Evolutionary conservation across 495 filamentous ascomycete genomes (phyloP).

Genomic region (Penicillium waksmanii): DNA sequence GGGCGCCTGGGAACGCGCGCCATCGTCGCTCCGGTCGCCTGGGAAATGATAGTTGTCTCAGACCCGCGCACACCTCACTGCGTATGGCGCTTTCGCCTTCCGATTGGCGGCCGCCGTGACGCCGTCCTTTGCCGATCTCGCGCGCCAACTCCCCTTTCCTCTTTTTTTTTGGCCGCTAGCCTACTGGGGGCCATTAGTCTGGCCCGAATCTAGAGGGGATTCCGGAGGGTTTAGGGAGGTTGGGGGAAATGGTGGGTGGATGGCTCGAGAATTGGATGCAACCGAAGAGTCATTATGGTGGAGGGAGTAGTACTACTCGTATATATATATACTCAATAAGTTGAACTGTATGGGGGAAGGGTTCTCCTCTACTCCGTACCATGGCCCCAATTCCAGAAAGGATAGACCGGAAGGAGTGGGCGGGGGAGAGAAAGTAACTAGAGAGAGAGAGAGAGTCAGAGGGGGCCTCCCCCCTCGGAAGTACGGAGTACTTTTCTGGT

Average conservation of each 20-base stretch:
- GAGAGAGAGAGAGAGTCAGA: background rate
- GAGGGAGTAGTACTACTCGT: too few species aligned
- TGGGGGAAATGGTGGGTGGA: background rate
- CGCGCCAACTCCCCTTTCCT: constrained; percentile 42
- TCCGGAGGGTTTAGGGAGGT: constrained; percentile 3
- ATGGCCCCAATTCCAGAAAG: too few species aligned
- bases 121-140: constrained; percentile 49
- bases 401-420: too few species aligned
- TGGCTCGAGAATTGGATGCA: too few species aligned
- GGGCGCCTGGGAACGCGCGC: constrained; percentile 33
- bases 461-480: constrained; percentile 4
- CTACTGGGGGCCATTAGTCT: background rate
- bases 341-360: too few species aligned
- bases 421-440: background rate
- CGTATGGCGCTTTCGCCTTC: constrained; percentile 27
- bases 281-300: too few species aligned
- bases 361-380: too few species aligned
- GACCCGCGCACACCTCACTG: constrained; percentile 30
- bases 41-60: constrained; percentile 31
- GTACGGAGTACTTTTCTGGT: constrained; percentile 2
- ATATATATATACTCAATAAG: too few species aligned
- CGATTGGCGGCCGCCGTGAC: constrained; percentile 35
- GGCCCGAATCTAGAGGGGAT: background rate
- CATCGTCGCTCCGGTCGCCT: constrained; percentile 29
- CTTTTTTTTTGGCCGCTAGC: background rate